These are phyloP conservation scores for Fusarium sublunatum DNA, from an alignment of 2,329 filamentous ascomycete genomes.

Conservation along the genomic window DNA sequence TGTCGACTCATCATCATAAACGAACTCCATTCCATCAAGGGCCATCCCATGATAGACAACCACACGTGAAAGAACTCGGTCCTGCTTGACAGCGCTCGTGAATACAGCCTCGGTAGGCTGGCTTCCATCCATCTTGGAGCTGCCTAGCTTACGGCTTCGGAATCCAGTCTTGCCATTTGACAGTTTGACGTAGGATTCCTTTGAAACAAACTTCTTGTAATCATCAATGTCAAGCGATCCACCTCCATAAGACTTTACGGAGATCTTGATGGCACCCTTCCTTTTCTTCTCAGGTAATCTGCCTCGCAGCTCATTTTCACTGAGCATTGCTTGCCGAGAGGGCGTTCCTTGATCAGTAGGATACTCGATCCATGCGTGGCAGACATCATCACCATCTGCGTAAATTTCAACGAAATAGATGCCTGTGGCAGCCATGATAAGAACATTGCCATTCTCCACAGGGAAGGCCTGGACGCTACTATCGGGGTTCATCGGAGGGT, in stretches of 20 bases:
- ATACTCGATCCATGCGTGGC: constrained; percentile 85
- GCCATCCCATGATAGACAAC: constrained; percentile 81
- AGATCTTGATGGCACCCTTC: constrained; percentile 76
- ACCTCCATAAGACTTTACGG: constrained; percentile 80
- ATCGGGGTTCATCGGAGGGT: constrained; percentile 72
- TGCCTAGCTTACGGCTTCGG: constrained; percentile 78
- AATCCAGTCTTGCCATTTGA: constrained; percentile 77
- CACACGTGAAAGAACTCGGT: constrained; percentile 79
- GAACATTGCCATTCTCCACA: constrained; percentile 78
- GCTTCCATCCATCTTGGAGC: constrained; percentile 76
- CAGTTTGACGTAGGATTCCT: constrained; percentile 78
- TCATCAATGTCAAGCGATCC: constrained; percentile 82
- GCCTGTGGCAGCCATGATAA: constrained; percentile 83
- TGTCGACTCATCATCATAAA: constrained; percentile 86
- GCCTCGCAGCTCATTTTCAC: constrained; percentile 78
- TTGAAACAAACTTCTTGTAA: constrained; percentile 75
- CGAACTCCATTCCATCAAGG: constrained; percentile 89
- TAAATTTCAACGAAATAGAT: constrained; percentile 88
- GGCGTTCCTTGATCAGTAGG: constrained; percentile 69
- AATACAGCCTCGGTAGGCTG: constrained; percentile 79
- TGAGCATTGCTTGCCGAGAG: constrained; percentile 78
- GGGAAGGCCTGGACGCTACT: constrained; percentile 87
- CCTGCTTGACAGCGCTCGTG: constrained; percentile 73
- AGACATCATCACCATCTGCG: constrained; percentile 81
- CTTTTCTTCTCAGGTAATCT: constrained; percentile 78